A percentile compares a stretch with the other conserved stretches of the same genome.
phyloP scores from a whole-genome alignment of 306 rosid species.

The Quillaja saponaria region DNA sequence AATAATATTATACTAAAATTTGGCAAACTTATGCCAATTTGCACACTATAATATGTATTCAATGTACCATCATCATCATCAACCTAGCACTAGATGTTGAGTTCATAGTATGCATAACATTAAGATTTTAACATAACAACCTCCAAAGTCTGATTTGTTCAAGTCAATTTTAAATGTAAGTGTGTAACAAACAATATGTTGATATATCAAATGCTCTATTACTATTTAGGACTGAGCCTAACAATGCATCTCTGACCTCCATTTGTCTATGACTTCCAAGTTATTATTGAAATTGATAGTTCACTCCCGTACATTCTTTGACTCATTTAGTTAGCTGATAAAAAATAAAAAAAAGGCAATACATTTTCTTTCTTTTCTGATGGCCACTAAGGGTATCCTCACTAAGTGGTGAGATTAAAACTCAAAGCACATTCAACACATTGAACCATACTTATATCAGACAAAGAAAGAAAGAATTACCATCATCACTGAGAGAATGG shows the following conservation, averaged over 20 bases:
- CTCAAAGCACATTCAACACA: too few relatives aligned
- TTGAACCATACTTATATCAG: neutral
- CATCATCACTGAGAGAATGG: constrained; percentile 40
- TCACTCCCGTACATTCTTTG: neutral
- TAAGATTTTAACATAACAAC: too few relatives aligned
- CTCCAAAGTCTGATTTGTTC: too few relatives aligned
- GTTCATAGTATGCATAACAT: too few relatives aligned
- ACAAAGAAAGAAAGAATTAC: constrained; percentile 39
- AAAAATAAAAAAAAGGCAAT: neutral
- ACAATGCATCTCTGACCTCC: neutral
- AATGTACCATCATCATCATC: neutral
- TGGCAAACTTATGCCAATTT: constrained; percentile 10
- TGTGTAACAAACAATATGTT: too few relatives aligned
- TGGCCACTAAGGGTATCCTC: neutral
- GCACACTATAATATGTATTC: neutral
- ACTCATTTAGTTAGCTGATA: neutral
- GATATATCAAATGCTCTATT: too few relatives aligned
- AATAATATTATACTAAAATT: constrained; percentile 9
- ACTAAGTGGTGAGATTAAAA: too few relatives aligned
- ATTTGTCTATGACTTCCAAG: too few relatives aligned
- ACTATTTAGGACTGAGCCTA: neutral
- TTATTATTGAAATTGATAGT: neutral
- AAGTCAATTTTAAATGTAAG: too few relatives aligned
- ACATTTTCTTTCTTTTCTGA: too few relatives aligned
- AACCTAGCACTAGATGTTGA: neutral